Percentiles rank a stretch among this genome's conserved stretches.
phyloP scores from a whole-genome alignment of 2,329 filamentous ascomycete species.

The Ascocoryne sarcoides region DNA sequence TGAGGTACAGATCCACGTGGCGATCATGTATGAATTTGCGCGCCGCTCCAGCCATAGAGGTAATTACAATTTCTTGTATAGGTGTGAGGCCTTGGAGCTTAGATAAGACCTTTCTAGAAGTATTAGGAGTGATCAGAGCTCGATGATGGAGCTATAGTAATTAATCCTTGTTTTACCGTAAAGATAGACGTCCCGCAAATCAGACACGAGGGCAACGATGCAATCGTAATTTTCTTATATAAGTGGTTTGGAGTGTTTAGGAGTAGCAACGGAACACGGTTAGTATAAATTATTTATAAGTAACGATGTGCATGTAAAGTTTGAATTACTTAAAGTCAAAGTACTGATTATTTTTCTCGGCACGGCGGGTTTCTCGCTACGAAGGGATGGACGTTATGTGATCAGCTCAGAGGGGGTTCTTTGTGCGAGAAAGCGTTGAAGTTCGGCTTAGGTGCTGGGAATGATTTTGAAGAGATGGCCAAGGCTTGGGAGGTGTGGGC shows the following conservation, averaged over 20 bases:
- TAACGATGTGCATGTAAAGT: conserved; percentile 8
- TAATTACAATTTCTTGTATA: conserved; percentile 2
- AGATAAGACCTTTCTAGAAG: conserved; percentile 1
- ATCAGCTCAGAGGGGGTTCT: conserved; percentile 16
- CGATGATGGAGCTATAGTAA: background rate
- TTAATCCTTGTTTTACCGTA: conserved; percentile 3
- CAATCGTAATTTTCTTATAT: conserved; percentile 4
- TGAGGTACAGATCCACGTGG: conserved; percentile 5
- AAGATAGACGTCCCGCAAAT: conserved; percentile 6
- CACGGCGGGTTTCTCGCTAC: conserved; percentile 8
- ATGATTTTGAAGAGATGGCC: conserved; percentile 23
- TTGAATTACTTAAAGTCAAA: conserved; percentile 20
- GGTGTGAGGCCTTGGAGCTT: background rate
- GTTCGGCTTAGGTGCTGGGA: conserved; percentile 15
- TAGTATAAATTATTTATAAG: conserved; percentile 6
- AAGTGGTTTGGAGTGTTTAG: conserved; percentile 4
- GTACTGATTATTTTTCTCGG: conserved; percentile 17
- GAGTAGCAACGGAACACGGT: conserved; percentile 4
- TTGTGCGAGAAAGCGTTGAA: conserved; percentile 18
- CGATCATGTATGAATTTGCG: conserved; percentile 6
- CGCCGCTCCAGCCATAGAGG: conserved; percentile 2
- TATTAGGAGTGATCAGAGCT: background rate
- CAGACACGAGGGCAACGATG: conserved; percentile 5
- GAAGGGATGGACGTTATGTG: conserved; percentile 10
- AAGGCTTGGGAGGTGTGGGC: conserved; percentile 23